Conservation (phyloP, 768 basidiomycete species). For the Cantharellus cinnabarinus region DNA sequence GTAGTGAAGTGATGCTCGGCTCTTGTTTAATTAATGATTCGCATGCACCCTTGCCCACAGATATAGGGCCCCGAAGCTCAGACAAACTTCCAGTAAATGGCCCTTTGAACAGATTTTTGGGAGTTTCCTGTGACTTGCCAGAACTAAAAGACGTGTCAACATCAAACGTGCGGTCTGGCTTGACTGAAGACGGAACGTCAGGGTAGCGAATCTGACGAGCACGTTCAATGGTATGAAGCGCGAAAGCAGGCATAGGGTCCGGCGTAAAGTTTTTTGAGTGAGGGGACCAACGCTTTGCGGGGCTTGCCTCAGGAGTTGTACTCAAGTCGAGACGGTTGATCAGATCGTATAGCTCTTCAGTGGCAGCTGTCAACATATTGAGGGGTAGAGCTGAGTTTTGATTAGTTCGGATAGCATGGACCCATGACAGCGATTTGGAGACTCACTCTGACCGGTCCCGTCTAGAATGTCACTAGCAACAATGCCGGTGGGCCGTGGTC, state of each 20-base stretch:
- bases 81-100: background rate
- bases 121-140: background rate
- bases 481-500: conserved; percentile 28
- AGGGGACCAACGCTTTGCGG: background rate
- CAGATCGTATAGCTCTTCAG: conserved; percentile 55
- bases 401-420: background rate
- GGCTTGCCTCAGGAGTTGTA: conserved; percentile 35
- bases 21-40: background rate
- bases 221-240: background rate
- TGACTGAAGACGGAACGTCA: background rate
- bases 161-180: background rate
- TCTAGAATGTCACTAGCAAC: conserved; percentile 13
- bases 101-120: background rate
- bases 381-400: conserved; percentile 3
- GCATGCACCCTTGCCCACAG: conserved; percentile 16
- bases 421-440: background rate
- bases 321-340: conserved; percentile 68
- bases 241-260: background rate
- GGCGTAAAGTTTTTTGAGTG: background rate
- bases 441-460: background rate
- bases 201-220: background rate
- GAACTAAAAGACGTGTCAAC: background rate
- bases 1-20: conserved; percentile 27
- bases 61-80: background rate
- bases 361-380: conserved; percentile 49